Percentiles rank a stretch among this genome's conserved stretches.
Evolutionary conservation across 2,329 filamentous ascomycete genomes (phyloP).

Genomic region (Sporothrix pseudoabietina): DNA sequence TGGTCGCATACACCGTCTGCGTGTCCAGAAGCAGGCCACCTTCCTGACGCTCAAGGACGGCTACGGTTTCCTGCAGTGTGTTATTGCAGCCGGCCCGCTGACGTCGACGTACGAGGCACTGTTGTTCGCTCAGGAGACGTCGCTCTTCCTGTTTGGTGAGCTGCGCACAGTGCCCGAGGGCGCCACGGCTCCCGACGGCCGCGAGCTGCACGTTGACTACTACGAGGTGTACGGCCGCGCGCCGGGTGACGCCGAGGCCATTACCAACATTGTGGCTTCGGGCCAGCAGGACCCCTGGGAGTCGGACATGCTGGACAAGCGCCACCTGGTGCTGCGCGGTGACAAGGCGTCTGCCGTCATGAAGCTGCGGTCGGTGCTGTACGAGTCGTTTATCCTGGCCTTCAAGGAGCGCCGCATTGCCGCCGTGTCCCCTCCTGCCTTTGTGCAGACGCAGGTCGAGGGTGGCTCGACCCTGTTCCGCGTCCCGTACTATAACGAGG

Average conservation of each 20-base stretch:
- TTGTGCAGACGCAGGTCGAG: constrained; percentile 95
- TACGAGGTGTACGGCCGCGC: constrained; percentile 71
- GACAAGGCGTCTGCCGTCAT: constrained; percentile 83
- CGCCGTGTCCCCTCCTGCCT: constrained; percentile 85
- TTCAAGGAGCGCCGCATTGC: constrained; percentile 77
- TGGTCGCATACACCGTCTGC: constrained; percentile 79
- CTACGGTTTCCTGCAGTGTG: constrained; percentile 81
- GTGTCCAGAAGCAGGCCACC: constrained; percentile 79
- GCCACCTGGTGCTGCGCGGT: constrained; percentile 83
- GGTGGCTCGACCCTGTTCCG: constrained; percentile 89
- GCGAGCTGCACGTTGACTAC: constrained; percentile 89
- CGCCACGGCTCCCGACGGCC: constrained; percentile 76
- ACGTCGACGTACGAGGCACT: constrained; percentile 91
- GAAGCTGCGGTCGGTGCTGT: constrained; percentile 79
- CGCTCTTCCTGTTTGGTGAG: constrained; percentile 80
- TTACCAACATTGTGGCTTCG: constrained; percentile 71
- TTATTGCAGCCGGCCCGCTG: constrained; percentile 74
- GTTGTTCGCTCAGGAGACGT: constrained; percentile 83
- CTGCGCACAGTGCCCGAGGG: constrained; percentile 78
- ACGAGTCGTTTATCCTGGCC: constrained; percentile 76
- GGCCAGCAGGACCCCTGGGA: constrained; percentile 64
- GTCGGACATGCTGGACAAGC: constrained; percentile 58
- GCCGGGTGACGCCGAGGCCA: constrained; percentile 84
- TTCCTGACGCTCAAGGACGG: constrained; percentile 88
- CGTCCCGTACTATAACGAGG: constrained; percentile 65